These are phyloP conservation scores for Fusarium sp. DNA, from an alignment of 2,329 filamentous ascomycete species.

Conservation along the genomic window DNA sequence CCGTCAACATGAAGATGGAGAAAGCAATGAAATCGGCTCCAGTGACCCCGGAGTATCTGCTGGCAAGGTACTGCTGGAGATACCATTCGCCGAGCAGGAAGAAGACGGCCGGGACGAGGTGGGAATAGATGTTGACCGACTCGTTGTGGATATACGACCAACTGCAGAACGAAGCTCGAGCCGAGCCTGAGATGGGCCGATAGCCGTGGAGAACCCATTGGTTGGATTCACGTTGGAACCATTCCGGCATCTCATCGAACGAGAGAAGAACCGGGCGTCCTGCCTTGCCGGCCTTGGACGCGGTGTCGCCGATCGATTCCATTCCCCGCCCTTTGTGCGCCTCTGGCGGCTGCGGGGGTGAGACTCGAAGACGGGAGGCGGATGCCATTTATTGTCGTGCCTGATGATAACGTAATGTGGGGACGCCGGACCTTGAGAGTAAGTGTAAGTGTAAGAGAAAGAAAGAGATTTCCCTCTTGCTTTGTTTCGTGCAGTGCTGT, in stretches of 20 bases:
- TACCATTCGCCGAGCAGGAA: constrained; percentile 43
- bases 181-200: constrained; percentile 54
- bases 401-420: not conserved
- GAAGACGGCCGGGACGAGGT: constrained; percentile 55
- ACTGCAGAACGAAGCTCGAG: constrained; percentile 50
- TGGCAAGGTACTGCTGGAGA: constrained; percentile 32
- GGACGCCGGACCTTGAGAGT: not conserved
- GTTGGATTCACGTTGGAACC: constrained; percentile 33
- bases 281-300: too few relatives aligned
- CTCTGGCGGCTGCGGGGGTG: not conserved
- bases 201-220: constrained; percentile 45
- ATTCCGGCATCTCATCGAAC: constrained; percentile 37
- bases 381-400: not conserved
- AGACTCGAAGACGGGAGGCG: not conserved
- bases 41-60: constrained; percentile 28
- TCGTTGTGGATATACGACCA: constrained; percentile 52
- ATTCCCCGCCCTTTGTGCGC: constrained; percentile 14
- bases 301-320: too few relatives aligned
- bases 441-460: not conserved
- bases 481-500: too few relatives aligned
- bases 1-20: constrained; percentile 34
- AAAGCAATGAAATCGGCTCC: constrained; percentile 33
- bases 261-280: constrained; percentile 33
- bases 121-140: constrained; percentile 47
- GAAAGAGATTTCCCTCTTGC: not conserved